Evolutionary conservation across 805 yeast species (phyloP).

Genomic region (Spathaspora girioi): DNA sequence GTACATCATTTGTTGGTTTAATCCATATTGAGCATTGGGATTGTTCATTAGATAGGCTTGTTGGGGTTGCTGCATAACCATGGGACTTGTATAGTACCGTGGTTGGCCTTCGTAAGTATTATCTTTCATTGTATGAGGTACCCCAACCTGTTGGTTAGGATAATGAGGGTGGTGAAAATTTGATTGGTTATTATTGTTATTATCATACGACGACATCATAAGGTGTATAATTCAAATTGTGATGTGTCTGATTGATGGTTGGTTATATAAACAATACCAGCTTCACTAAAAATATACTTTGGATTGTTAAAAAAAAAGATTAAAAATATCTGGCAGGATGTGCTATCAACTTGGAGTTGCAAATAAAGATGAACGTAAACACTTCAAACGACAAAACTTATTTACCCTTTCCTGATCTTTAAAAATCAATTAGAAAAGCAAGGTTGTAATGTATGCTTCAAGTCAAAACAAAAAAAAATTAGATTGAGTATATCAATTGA

Average conservation of each 20-base stretch:
- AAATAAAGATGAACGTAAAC: not conserved
- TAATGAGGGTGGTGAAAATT: constrained; percentile 1
- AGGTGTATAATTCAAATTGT: not conserved
- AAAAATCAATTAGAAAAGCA: not conserved
- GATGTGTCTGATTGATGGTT: no score
- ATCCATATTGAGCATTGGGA: constrained; percentile 8
- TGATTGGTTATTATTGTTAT: constrained; percentile 3
- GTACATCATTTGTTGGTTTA: constrained; percentile 5
- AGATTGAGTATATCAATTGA: not conserved
- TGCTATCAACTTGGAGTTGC: not conserved
- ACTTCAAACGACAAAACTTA: not conserved
- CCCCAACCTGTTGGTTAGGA: constrained; percentile 3
- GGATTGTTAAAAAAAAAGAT: not conserved
- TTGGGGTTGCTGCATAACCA: constrained; percentile 24
- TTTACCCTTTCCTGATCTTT: not conserved
- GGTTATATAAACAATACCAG: not conserved
- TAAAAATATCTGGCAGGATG: not conserved
- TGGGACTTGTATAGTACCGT: constrained; percentile 18
- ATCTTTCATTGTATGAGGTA: constrained; percentile 2
- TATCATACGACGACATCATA: constrained; percentile 6
- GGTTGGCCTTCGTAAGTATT: constrained; percentile 12
- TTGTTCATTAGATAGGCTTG: constrained; percentile 10
- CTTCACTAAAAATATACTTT: not conserved
- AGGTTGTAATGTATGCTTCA: not conserved
- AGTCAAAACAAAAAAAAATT: not conserved